phyloP scores from a whole-genome alignment of 768 basidiomycete genomes.

The Mycena indigotica region DNA sequence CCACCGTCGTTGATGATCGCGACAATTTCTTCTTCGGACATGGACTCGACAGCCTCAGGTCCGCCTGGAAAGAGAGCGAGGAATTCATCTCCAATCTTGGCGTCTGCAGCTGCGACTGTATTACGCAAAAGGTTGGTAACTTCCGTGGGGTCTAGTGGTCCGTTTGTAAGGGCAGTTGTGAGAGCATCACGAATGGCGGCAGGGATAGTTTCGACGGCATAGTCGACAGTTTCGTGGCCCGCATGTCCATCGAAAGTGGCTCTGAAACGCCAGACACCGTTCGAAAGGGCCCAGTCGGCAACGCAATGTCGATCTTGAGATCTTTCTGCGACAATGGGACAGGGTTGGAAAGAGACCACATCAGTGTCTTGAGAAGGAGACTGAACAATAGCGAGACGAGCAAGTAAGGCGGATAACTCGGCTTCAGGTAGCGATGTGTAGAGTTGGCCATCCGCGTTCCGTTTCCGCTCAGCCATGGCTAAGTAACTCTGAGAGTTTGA shows the following conservation, averaged over 20 bases:
- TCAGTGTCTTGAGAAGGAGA: slow-evolving; percentile 36
- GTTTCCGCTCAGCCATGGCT: slow-evolving; percentile 1
- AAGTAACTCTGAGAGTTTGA: too few relatives aligned
- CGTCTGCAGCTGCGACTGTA: slow-evolving; percentile 43
- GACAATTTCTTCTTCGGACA: slow-evolving; percentile 44
- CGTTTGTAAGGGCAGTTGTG: slow-evolving; percentile 11
- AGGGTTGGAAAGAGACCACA: slow-evolving; percentile 50
- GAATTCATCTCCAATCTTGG: slow-evolving; percentile 37
- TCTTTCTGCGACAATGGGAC: slow-evolving; percentile 37
- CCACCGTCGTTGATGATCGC: slow-evolving; percentile 44
- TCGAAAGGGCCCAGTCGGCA: slow-evolving; percentile 40
- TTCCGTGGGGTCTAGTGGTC: slow-evolving; percentile 6
- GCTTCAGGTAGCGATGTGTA: slow-evolving; percentile 48
- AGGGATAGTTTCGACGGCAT: slow-evolving; percentile 37
- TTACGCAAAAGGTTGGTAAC: slow-evolving; percentile 37
- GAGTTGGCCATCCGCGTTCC: slow-evolving; percentile 25
- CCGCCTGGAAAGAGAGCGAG: slow-evolving; percentile 45
- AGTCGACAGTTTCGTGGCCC: slow-evolving; percentile 50
- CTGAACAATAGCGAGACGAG: slow-evolving; percentile 37
- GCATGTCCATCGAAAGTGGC: slow-evolving; percentile 57
- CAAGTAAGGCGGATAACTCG: slow-evolving; percentile 42
- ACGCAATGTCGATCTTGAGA: slow-evolving; percentile 52
- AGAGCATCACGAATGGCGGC: slow-evolving; percentile 32
- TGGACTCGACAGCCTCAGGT: slow-evolving; percentile 28
- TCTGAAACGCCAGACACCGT: slow-evolving; percentile 46